Evolutionary conservation across 768 basidiomycete genomes (phyloP).

Genomic region (Leccinum barrowsii): DNA sequence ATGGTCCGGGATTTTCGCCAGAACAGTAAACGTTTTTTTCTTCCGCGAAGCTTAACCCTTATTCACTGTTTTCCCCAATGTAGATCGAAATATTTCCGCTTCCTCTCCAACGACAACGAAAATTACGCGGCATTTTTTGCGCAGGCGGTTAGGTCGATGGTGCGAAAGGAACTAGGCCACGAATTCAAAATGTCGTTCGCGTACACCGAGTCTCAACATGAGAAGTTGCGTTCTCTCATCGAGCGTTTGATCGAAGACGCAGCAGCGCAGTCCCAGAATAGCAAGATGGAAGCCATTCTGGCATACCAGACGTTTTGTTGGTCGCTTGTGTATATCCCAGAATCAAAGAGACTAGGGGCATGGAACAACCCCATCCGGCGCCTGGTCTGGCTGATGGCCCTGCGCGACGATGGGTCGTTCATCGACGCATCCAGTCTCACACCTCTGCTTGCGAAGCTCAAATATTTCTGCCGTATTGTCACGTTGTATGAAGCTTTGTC

Average conservation of each 20-base stretch:
- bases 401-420: neutral
- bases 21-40: too few relatives aligned
- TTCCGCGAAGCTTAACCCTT: too few relatives aligned
- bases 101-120: neutral
- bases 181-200: neutral
- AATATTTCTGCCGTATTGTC: neutral
- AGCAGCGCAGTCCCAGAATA: neutral
- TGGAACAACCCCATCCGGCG: neutral
- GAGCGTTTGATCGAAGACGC: neutral
- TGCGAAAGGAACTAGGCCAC: neutral
- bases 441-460: neutral
- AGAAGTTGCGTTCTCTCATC: neutral
- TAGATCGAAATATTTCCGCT: neutral
- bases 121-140: neutral
- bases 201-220: neutral
- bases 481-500: neutral
- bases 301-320: constrained; percentile 2
- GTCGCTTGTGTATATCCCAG: neutral
- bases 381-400: constrained; percentile 2
- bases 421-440: neutral
- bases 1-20: neutral
- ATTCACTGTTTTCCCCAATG: too few relatives aligned
- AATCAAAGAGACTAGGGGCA: neutral
- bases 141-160: constrained; percentile 1
- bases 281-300: neutral